Evolutionary conservation across 768 basidiomycete species (phyloP).

Genomic region (Serendipita sp.): DNA sequence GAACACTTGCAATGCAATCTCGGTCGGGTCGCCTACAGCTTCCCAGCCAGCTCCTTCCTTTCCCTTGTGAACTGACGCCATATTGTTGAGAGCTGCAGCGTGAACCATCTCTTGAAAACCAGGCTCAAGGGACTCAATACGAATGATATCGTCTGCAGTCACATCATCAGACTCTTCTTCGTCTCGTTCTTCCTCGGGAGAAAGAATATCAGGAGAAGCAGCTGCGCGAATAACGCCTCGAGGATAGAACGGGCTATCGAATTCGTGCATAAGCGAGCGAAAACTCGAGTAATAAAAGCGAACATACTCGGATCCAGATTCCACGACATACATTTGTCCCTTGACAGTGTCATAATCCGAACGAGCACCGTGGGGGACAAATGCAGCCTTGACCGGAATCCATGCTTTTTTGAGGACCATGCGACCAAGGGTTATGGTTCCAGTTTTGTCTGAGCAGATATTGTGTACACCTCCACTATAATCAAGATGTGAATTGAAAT

Average conservation of each 20-base stretch:
- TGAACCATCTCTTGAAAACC: neutral
- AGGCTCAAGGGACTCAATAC: neutral
- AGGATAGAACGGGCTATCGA: neutral
- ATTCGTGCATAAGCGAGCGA: neutral
- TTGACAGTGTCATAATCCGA: neutral
- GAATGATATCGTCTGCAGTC: neutral
- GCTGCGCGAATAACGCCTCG: neutral
- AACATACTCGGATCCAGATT: neutral
- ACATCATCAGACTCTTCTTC: neutral
- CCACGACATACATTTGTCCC: neutral
- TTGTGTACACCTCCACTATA: constrained; percentile 30
- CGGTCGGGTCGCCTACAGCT: constrained; percentile 39
- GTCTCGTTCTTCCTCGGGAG: neutral
- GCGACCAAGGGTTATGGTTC: constrained; percentile 29
- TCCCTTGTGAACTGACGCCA: constrained; percentile 16
- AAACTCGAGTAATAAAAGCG: neutral
- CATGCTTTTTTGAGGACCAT: constrained; percentile 23
- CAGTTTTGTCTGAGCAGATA: constrained; percentile 50
- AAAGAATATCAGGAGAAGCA: neutral
- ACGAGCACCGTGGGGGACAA: neutral
- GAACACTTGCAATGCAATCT: constrained; percentile 38
- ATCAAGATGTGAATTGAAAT: neutral
- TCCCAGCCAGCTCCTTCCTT: constrained; percentile 24
- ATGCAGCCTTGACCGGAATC: constrained; percentile 7
- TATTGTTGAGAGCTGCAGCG: constrained; percentile 1